Evolutionary conservation across 2,329 filamentous ascomycete species (phyloP), one percentile per base, ranked within the genome.

Genomic region (Cladophialophora chaetospira): DNA sequence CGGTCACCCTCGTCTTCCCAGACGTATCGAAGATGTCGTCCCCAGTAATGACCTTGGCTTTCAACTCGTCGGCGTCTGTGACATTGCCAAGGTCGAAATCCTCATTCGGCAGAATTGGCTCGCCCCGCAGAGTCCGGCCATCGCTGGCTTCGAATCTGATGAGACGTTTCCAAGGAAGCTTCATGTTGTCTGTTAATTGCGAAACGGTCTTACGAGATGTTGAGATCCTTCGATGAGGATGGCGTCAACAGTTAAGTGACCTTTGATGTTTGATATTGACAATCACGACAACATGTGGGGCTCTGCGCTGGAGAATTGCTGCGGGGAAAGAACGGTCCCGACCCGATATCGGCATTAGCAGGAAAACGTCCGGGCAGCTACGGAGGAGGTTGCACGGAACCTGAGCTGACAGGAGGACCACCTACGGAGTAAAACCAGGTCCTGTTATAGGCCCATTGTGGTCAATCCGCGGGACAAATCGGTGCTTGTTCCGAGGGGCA

Each of bases 91-190:
- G 66, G 61, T 84, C 81, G 35, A 57, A 63, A 21, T 63, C 59
- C 28, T 58, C 53, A n/a, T 54, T 79, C 78, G 55, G 76, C 72
- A 5, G 38, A 25, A 84, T 76, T 0, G 81, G 82, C 55, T 84
- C 79, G 35, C 82, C 81, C 19, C 75, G 74, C 6, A 82, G 72
- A 6, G 73, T 69, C 4, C 75, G 73, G 13, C 79, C 80, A 48
- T 84, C 80, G 0, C 73, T 75, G 11, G 79, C 75, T 13, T 76
- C 71, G 66, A 84, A 84, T 28, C 82, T 79, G 53, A 84, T 82
- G 0, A 83, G 71, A 49, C 80, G 72, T 53, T 77, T 71, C 81
- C 82, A 84, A 17, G 67, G 63, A n/a, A 56, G 23, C 28, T 53
- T 61, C 55, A 61, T 57, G 5, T 21, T 58, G 44, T 11, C 8